Evolutionary conservation across 2,329 filamentous ascomycete genomes (phyloP), one percentile per base, ranked within the genome.

Genomic region (Neodidymelliopsis sp.): DNA sequence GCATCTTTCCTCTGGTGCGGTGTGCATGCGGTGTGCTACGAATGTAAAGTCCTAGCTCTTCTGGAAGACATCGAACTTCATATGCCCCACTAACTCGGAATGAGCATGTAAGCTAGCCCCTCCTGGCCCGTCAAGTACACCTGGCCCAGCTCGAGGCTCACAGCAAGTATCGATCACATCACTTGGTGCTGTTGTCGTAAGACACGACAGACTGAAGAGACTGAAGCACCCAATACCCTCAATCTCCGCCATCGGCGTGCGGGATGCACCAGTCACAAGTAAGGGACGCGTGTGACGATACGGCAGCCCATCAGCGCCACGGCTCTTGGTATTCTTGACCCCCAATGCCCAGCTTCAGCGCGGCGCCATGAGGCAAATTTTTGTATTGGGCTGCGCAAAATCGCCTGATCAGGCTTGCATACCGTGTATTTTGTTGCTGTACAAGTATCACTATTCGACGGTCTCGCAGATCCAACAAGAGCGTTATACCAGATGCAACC

Each of bases 311-410:
- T 11, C 25, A 30, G 24, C 37, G 24, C 25, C 44, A 25, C 37
- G 5, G 25, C 24, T 37, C 44, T 48, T 48, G 44, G 44, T 48
- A 48, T 28, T 41, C 40, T 36, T 36, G 31, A 43, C 40, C 18
- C 28, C 6, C 18, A 29, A 36, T 20, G 37, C 30, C 37, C 44
- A 41, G 30, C 37, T 45, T 25, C 20, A 25, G 19, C 20, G 20
- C 12, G 37, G n/a, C 31, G 29, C 36, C 44, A 24, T 30, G 23
- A 29, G 23, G 30, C 33, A 35, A 15, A 40, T 11, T 40, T 28
- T 41, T 23, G 10, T 18, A 11, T 24, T 25, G 18, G 12, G 36
- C 23, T 12, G 19, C 30, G 4, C 24, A 25, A 13, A 28, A 25
- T 28, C 24, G 44, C 23, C 36, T 23, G 15, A 10, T 9, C 11